Evolutionary conservation across 129 eudicot genomes (phyloP).

Genomic region (Arctium lappa): DNA sequence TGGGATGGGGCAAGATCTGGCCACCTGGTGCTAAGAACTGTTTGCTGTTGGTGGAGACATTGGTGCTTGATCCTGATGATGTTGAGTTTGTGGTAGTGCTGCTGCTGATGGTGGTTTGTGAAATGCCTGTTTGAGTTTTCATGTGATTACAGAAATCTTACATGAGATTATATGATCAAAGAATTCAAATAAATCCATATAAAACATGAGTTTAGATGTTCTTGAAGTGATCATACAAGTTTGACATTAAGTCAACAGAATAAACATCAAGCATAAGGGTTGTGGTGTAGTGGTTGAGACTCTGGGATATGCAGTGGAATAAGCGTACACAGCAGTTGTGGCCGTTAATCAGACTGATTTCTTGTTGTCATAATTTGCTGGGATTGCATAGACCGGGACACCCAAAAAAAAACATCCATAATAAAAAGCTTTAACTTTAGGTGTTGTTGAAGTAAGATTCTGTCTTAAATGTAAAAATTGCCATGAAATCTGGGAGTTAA

Average conservation of each 20-base stretch:
- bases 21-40: conserved; percentile 41
- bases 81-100: conserved; percentile 35
- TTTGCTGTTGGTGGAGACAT: conserved; percentile 23
- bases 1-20: conserved; percentile 41
- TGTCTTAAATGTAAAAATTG: neutral
- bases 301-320: no score
- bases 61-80: conserved; percentile 36
- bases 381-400: no score
- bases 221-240: neutral
- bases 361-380: no score
- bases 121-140: conserved; percentile 27
- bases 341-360: no score
- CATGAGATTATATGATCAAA: neutral
- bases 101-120: conserved; percentile 35
- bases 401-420: no score
- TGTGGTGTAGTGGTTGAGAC: no score
- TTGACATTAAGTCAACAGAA: neutral
- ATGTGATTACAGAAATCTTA: neutral
- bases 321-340: no score
- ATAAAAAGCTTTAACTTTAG: neutral
- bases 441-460: neutral
- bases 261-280: neutral
- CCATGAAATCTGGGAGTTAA: neutral
- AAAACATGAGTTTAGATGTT: neutral
- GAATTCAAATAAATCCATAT: neutral